Evolutionary conservation across 805 yeast genomes (phyloP).

Genomic region (Saccharomycopsis oosterbeekiorum): DNA sequence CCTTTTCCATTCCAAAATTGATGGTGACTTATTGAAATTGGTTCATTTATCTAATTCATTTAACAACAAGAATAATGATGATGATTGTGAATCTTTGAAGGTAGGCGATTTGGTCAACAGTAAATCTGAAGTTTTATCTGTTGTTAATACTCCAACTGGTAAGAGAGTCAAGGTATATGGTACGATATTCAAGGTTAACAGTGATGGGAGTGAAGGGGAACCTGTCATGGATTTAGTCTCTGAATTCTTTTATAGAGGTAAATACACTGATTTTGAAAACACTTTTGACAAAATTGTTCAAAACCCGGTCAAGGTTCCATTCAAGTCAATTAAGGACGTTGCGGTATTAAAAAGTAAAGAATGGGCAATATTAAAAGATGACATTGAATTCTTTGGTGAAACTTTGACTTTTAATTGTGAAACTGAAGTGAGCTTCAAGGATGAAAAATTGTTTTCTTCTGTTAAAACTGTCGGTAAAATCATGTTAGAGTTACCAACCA

Average conservation of each 20-base stretch:
- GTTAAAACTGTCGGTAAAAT: slow-evolving; percentile 82
- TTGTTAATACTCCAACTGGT: slow-evolving; percentile 85
- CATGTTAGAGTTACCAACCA: slow-evolving; percentile 81
- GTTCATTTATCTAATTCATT: slow-evolving; percentile 95
- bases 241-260: slow-evolving; percentile 93
- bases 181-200: slow-evolving; percentile 51
- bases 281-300: slow-evolving; percentile 85
- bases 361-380: slow-evolving; percentile 84
- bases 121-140: slow-evolving; percentile 77
- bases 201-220: slow-evolving; percentile 33
- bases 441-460: slow-evolving; percentile 62
- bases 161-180: slow-evolving; percentile 95
- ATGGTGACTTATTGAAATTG: slow-evolving; percentile 88
- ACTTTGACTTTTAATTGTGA: slow-evolving; percentile 82
- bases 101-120: slow-evolving; percentile 81
- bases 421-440: slow-evolving; percentile 74
- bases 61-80: slow-evolving; percentile 70
- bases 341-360: slow-evolving; percentile 92
- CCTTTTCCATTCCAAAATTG: slow-evolving; percentile 93
- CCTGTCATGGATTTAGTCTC: slow-evolving; percentile 93
- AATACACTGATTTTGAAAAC: slow-evolving; percentile 76
- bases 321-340: slow-evolving; percentile 74
- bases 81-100: slow-evolving; percentile 64
- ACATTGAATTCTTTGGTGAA: slow-evolving; percentile 64
- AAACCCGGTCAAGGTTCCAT: slow-evolving; percentile 71